Evolutionary conservation across 441 rosid species (phyloP), one percentile per base, ranked within the genome.

Genomic region (Populus hybrid): DNA sequence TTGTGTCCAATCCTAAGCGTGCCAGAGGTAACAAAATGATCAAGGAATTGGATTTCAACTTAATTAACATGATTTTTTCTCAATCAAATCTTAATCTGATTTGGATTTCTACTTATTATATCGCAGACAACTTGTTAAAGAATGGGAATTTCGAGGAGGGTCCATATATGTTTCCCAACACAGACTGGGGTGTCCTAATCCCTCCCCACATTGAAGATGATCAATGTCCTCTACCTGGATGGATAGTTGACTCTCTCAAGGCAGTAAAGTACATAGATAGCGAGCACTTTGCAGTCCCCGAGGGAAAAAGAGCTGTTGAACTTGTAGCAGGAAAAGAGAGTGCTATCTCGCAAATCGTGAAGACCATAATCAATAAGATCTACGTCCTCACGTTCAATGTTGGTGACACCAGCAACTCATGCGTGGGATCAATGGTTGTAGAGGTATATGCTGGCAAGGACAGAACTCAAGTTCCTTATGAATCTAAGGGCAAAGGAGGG

Each of bases 101-200:
- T 0, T 21, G 36, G 10, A 16, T 16, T 1, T 67, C 46, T 4
- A 34, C 24, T 3, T 26, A 8, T 53, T 28, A 34, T 30, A 72
- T 38, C 77, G 80, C 83, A 94, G 97, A 46, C 11, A 92, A 94
- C 79, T 42, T 90, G 82, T 72, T 94, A 32, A 93, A 90, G 88
- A 94, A 94, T 10, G 98, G 97, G 18, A 71, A 89, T 50, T 94
- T 93, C 53, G 97, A 94, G 78, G 92, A 89, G 82, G 97, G 98
- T 14, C 98, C 98, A 0, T 91, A 87, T 63, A 32, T 93, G 74
- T 75, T 89, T 67, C 89, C 89, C 10, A 86, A 77, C 14, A 67
- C 87, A 38, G 86, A 86, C 64, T 86, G 85, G 84, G 98, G 98
- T 11, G 95, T 91, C 36, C 84, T 93, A 10, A 85, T 94, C 74